phyloP scores from a whole-genome alignment of 2,329 filamentous ascomycete genomes.

The Cladorrhinum sp. region DNA sequence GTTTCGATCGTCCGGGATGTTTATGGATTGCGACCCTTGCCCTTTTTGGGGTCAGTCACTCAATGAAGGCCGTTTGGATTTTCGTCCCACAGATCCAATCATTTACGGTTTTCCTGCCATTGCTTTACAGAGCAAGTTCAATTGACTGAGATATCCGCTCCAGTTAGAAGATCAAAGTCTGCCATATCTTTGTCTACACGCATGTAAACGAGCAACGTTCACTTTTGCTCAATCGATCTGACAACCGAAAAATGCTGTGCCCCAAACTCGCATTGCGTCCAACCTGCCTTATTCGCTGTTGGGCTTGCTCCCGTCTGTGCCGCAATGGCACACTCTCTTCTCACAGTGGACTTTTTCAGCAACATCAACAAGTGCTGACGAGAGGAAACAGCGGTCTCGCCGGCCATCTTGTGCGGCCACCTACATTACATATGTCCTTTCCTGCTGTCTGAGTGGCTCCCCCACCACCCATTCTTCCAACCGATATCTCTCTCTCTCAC shows the following conservation, averaged over 20 bases:
- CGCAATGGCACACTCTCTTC: not conserved
- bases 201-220: not conserved
- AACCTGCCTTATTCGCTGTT: not conserved
- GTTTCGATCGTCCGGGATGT: not conserved
- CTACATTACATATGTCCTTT: not conserved
- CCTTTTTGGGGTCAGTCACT: not conserved
- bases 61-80: not conserved
- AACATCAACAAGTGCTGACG: slow-evolving; percentile 1
- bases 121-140: not conserved
- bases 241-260: not conserved
- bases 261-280: not conserved
- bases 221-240: not conserved
- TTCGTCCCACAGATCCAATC: not conserved
- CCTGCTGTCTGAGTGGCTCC: not conserved
- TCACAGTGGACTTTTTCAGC: not conserved
- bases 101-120: not conserved
- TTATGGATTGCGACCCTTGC: not conserved
- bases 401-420: not conserved
- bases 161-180: not conserved
- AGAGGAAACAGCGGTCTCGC: not conserved
- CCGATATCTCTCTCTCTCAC: not conserved
- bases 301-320: not conserved
- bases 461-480: not conserved
- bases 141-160: not conserved
- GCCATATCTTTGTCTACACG: no score